Percentiles rank a stretch among this genome's conserved stretches.
Evolutionary conservation across 2,329 filamentous ascomycete species (phyloP).

Genomic region (Venturia nashicola): DNA sequence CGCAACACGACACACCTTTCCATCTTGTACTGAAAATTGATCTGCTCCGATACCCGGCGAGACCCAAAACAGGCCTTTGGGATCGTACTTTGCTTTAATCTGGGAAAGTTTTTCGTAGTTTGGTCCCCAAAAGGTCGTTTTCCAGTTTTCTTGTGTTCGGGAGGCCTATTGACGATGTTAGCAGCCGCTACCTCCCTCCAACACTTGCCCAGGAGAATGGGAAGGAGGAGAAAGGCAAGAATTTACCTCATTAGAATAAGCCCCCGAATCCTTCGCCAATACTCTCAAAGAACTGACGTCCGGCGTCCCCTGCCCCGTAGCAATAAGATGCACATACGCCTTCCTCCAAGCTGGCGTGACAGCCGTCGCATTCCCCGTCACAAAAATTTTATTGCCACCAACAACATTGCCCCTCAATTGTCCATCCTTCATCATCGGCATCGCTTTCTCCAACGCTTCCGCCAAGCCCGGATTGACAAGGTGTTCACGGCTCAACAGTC

Average conservation of each 20-base stretch:
- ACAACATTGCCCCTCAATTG: conserved; percentile 7
- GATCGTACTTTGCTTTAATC: conserved; percentile 43
- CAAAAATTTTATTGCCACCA: conserved; percentile 5
- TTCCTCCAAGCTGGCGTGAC: conserved; percentile 32
- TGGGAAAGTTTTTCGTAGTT: conserved; percentile 36
- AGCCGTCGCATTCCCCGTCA: conserved; percentile 13
- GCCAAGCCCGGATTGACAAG: neutral
- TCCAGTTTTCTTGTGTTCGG: conserved; percentile 20
- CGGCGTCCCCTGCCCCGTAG: neutral
- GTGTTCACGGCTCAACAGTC: conserved; percentile 3
- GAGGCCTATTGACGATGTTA: conserved; percentile 26
- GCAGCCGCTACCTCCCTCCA: neutral
- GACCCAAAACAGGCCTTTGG: conserved; percentile 37
- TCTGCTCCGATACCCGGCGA: conserved; percentile 12
- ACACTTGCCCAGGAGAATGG: too few species aligned
- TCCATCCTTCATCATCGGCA: conserved; percentile 5
- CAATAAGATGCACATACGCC: conserved; percentile 26
- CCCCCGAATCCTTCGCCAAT: conserved; percentile 2
- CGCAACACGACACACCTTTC: conserved; percentile 4
- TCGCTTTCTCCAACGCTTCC: conserved; percentile 5
- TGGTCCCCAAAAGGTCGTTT: conserved; percentile 43
- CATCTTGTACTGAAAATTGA: neutral
- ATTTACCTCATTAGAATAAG: conserved; percentile 7
- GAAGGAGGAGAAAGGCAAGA: conserved; percentile 10
- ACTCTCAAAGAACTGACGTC: neutral